These are phyloP conservation scores for Vigna radiata DNA, from an alignment of 306 rosid species.

Conservation along the genomic window DNA sequence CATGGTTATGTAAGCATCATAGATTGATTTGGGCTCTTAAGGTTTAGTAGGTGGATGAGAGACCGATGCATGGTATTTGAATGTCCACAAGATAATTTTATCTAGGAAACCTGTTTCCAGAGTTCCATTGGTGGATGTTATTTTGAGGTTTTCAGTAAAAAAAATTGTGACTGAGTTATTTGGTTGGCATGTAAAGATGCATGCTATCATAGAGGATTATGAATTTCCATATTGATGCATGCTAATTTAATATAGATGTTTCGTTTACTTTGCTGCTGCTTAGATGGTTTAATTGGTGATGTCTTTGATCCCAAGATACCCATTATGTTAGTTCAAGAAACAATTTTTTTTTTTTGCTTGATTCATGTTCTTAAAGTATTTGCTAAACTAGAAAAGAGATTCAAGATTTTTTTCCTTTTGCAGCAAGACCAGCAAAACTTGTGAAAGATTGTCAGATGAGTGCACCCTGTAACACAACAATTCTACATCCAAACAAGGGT, in stretches of 20 bases:
- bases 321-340: neutral
- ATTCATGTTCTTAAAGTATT: neutral
- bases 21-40: neutral
- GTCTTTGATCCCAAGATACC: slow-evolving; percentile 10
- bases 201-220: neutral
- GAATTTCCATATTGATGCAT: slow-evolving; percentile 29
- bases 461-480: slow-evolving; percentile 51
- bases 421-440: slow-evolving; percentile 53
- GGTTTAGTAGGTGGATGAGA: slow-evolving; percentile 1
- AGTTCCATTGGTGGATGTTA: slow-evolving; percentile 10
- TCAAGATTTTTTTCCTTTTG: slow-evolving; percentile 8
- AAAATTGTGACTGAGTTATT: neutral
- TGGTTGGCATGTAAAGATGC: neutral
- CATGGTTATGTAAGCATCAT: neutral
- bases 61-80: neutral
- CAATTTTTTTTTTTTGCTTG: slow-evolving; percentile 1
- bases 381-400: slow-evolving; percentile 11
- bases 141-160: neutral
- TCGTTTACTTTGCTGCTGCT: neutral
- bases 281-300: slow-evolving; percentile 6
- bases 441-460: slow-evolving; percentile 51
- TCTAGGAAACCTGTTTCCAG: slow-evolving; percentile 6
- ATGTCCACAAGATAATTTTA: neutral
- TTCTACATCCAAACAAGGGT: slow-evolving; percentile 53
- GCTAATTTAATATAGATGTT: slow-evolving; percentile 1